phyloP scores from a whole-genome alignment of 352 stramenopile species.

The Pythium coloratum region DNA sequence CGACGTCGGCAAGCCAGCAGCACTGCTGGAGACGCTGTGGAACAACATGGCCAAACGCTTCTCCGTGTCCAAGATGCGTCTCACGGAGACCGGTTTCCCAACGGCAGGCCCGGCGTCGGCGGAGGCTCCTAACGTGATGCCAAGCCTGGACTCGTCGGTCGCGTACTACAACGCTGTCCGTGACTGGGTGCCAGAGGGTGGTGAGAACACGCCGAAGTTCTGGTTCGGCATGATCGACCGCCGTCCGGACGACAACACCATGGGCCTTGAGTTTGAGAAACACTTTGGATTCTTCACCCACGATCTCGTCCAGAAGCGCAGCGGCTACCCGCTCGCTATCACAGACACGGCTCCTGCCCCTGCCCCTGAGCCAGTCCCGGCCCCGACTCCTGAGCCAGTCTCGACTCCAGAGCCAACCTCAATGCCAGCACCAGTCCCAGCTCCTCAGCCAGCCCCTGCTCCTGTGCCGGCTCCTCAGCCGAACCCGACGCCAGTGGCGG shows the following conservation, averaged over 20 bases:
- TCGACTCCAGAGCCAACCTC: conserved; percentile 1
- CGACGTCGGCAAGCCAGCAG: conserved; percentile 39
- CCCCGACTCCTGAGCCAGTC: background rate
- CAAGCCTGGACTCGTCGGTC: conserved; percentile 35
- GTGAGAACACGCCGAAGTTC: conserved; percentile 24
- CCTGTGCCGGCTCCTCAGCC: background rate
- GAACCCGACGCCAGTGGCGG: background rate
- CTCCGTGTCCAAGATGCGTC: conserved; percentile 37
- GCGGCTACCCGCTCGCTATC: conserved; percentile 19
- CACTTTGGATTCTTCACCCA: conserved; percentile 40
- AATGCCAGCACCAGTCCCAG: background rate
- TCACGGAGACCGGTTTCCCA: conserved; percentile 64
- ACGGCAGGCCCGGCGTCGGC: conserved; percentile 38
- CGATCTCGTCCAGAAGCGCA: conserved; percentile 17
- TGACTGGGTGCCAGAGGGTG: conserved; percentile 24
- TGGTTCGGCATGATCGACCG: conserved; percentile 39
- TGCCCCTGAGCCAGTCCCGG: conserved; percentile 2
- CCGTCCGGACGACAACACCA: conserved; percentile 28
- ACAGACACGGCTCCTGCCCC: conserved; percentile 8
- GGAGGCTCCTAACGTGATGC: conserved; percentile 36
- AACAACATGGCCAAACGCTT: conserved; percentile 42
- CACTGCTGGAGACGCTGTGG: conserved; percentile 45
- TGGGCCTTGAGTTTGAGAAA: conserved; percentile 28
- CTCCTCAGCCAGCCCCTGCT: background rate
- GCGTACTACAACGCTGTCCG: conserved; percentile 30